phyloP scores from a whole-genome alignment of 2,329 filamentous ascomycete genomes.

The Eutypa lata region DNA sequence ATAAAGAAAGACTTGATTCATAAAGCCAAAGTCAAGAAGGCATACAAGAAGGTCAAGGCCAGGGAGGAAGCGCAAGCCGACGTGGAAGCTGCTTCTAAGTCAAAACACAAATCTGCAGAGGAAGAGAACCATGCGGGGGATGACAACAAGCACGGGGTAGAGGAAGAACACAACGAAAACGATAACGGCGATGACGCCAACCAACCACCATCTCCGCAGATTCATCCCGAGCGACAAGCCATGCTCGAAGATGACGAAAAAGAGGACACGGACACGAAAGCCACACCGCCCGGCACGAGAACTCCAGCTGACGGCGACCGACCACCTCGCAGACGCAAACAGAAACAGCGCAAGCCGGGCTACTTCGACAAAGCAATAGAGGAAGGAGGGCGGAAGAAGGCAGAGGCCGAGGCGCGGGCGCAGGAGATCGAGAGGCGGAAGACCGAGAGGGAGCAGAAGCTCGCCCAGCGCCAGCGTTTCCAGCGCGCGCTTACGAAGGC shows the following conservation, averaged over 20 bases:
- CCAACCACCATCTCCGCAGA: conserved; percentile 16
- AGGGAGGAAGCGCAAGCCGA: conserved; percentile 28
- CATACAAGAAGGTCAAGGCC: conserved; percentile 83
- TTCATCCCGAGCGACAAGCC: conserved; percentile 41
- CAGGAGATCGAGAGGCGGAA: conserved; percentile 45
- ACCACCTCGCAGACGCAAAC: conserved; percentile 19
- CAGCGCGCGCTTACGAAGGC: conserved; percentile 71
- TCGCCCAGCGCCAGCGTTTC: conserved; percentile 63
- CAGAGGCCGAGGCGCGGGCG: conserved; percentile 39
- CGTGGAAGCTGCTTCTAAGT: conserved; percentile 10
- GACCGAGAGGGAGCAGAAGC: conserved; percentile 62
- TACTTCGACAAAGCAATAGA: conserved; percentile 65
- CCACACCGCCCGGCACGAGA: conserved; percentile 1
- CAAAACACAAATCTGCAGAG: conserved; percentile 4
- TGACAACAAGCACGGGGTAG: conserved; percentile 15
- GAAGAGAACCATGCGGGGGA: conserved; percentile 11
- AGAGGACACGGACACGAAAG: background rate
- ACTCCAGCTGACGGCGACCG: conserved; percentile 11
- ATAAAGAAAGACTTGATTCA: conserved; percentile 87
- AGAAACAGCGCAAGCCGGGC: conserved; percentile 46
- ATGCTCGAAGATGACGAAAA: conserved; percentile 31
- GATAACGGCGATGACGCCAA: too few species aligned
- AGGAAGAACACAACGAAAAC: background rate
- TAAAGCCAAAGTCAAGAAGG: conserved; percentile 90
- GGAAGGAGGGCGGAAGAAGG: conserved; percentile 41